Evolutionary conservation across 2,329 filamentous ascomycete genomes (phyloP), one percentile per base, ranked within the genome.

Genomic region (Incumbomyces delicatus): DNA sequence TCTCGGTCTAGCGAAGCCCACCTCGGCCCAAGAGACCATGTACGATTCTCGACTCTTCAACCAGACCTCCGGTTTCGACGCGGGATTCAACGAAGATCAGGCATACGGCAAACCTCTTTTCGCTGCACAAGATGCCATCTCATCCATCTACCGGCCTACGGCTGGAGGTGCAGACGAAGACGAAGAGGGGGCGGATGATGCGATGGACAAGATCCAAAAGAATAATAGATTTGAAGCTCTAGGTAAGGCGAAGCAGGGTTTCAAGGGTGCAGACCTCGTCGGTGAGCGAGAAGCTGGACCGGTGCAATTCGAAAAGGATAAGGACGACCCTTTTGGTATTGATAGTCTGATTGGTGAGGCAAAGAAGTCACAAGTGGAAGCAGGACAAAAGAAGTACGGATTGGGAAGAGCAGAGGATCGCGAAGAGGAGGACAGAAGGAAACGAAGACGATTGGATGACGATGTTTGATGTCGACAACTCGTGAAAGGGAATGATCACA

Each of bases 11-110:
- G 92, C 92, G 5, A 98, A 96, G 66, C 92, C 92, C 2, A 95
- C 92, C 3, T 85, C 92, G 62, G 85, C 82, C 42, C 83, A 83
- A 46, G 92, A 98, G 65, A 82, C 85, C 18, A 96, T 96, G 92
- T 98, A 94, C 70, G 92, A 98, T 68, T 94, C 88, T 2, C 77
- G 92, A 34, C 69, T 98, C 27, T 98, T 98, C 69, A 95, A 96
- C 67, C 87, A 94, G 67, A 84, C 81, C 5, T 89, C 85, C 57
- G 92, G 92, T 0, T 94, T 98, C 62, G 83, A 88, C 57, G 78
- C 81, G 44, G 92, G 90, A 0, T 88, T 95, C 75, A 98, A 98
- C 65, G 92, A 98, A 65, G 92, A 98, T 64, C 92, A 98, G 61
- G 81, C 83, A 0, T 98, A 96, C 69, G 92, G 96, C 65, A 96